Base-by-base conservation (phyloP, 2,329 filamentous ascomycete species). In the Stagonosporopsis cucurbitacearum region DNA sequence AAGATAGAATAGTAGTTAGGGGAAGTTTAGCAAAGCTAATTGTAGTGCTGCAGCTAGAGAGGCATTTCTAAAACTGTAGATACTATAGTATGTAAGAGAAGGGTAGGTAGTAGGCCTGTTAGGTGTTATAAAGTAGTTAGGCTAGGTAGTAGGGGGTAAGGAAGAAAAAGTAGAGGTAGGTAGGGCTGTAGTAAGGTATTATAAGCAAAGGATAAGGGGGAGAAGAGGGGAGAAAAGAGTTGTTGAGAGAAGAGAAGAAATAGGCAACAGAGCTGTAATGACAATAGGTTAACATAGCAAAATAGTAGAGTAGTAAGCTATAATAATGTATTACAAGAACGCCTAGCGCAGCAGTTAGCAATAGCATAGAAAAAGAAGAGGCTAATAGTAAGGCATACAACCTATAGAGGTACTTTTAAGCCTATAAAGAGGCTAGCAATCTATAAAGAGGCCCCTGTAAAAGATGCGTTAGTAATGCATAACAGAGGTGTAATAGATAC, bases 221-320 rank as follows among this genome's bases (percentile, higher is more conserved):
- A 33, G 30, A 33, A 33, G 30, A 33, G 15, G 30, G 30, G 6
- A 33, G 30, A 33, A 33, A 12, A 30, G 13, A 47, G 33, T 35
- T 37, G 30, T 47, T 35, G 37, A 33, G 20, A 25, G 20, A 47
- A 36, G 44, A 37, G 36, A 48, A 48, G 33, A 48, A 33, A 15
- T 23, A 39, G 45, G n/a, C 15, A 35, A 22, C n/a, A 33, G 33
- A 46, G 30, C 32, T 23, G 17, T 33, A 33, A 33, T 23, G 20
- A 33, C n/a, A 33, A 46, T n/a, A 32, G n/a, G 20, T 46, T 46
- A 35, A 17, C 36, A 46, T 33, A 46, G 43, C 13, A 46, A 23
- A 35, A 13, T 32, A 46, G 30, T 33, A 20, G n/a, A 46, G 20
- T 23, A 22, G 26, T 33, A 46, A 33, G 30, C 28, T 33, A 35